Base-by-base conservation (phyloP, 2,329 filamentous ascomycete genomes). In the Emmonsiellopsis sp. region DNA sequence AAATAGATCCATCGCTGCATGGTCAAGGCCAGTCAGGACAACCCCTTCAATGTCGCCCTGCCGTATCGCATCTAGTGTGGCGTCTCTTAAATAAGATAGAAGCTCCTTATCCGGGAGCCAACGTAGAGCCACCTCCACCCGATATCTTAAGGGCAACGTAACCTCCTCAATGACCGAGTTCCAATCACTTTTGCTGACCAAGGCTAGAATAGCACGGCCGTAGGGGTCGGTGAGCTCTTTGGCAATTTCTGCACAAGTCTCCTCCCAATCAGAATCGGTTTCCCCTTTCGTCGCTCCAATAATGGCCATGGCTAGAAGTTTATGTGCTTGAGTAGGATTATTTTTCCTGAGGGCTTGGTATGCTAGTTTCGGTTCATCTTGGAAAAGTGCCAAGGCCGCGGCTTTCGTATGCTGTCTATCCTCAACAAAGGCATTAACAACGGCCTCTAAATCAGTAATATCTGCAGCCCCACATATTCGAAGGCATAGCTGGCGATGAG, bases 171-270 rank as follows among this genome's bases (percentile, higher is more conserved):
- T 76, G 3, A 84, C 80, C 17, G 76, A 75, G 9, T 72, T 70
- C 82, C 82, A 85, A 58, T 82, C 74, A 1, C 78, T 80, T 37
- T 76, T 78, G 56, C 78, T 77, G 48, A 85, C 79, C 56, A 81
- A 77, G 3, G 79, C 76, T 2, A 85, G 72, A 36, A 85, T 77
- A 1, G 80, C 81, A 58, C 81, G 79, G 10, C 82, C 73, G 58
- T 83, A 84, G 0, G 81, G 78, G 55, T 85, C 81, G 0, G 77
- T 75, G 8, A 82, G 76, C 60, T 84, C 80, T 56, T 80, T 80
- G 27, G 79, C 77, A 66, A 85, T 81, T 69, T 81, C 82, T 9
- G 74, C 69, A 57, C 82, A 83, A 43, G 82, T 78, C 56, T 83
- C 77, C 57, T 79, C 75, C 71, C 83, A 83, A 47, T 81, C 79